Evolutionary conservation across 2,329 filamentous ascomycete genomes (phyloP), one percentile per base, ranked within the genome.

Genomic region (Metarhizium robertsii): DNA sequence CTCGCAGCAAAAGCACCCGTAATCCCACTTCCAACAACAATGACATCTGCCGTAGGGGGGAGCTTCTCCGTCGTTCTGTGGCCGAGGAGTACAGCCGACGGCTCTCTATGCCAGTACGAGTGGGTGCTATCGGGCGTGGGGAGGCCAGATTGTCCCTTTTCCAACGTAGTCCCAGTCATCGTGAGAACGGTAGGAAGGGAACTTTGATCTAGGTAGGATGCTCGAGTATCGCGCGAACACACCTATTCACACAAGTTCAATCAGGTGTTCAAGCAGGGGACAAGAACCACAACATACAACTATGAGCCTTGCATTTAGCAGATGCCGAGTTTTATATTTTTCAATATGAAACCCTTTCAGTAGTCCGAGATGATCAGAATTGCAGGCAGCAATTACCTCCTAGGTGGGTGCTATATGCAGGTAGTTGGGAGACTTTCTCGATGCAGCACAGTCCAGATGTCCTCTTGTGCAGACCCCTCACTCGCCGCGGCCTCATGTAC

Each of bases 21-120:
- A 62, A 92, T 88, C 29, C 88, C 88, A 64, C 82, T 88, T 43
- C 88, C 88, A 4, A 92, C 75, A 29, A 92, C 77, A 4, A 90
- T 79, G 3, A 89, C 77, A 67, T 90, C 87, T 0, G 84, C 84
- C 49, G 75, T 71, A 2, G 69, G 62, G 1, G 88, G 88, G 25
- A 92, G 73, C 6, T 80, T 71, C 1, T 73, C 64, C 0, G 88
- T 91, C 0, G 86, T 85, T 16, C 81, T 79, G 64, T 90, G 84
- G n/a, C 84, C 84, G 0, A 83, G 69, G 5, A 92, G 77, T 56
- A 77, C 75, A 53, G 77, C 64, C 3, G 85, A 88, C 0, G 86
- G 86, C 57, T 87, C 77, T 53, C 75, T 79, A 65, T 88, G 87
- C 88, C 88, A 92, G 74, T 87, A 91, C 0, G 88, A 88, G 30